Evolutionary conservation across 768 basidiomycete genomes (phyloP), one percentile per base, ranked within the genome.

Genomic region (Galerina sulciceps): DNA sequence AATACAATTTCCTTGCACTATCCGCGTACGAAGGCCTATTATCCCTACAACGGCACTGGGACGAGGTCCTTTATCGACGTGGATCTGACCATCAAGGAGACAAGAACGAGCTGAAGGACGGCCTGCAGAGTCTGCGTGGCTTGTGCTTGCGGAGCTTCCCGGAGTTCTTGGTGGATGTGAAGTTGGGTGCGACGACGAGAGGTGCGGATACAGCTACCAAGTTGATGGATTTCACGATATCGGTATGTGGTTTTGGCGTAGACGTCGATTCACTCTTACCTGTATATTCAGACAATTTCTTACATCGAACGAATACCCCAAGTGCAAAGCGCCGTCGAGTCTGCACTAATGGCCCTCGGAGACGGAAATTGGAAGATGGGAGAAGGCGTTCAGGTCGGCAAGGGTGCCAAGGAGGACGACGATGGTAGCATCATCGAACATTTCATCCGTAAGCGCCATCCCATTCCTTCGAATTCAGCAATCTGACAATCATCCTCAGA

Each of bases 281-380:
- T 14, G 52, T 60, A 11, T 45, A n/a, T 56, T 22, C 62, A 91
- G 89, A 87, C 88, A 0, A 80, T 89, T 15, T 77, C 81, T 41
- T 94, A 91, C 67, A 69, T 94, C 60, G 83, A 89, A 55, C 79
- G 82, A 52, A 74, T 94, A 2, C 89, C 90, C 0, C 83, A 87
- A 49, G 89, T 93, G 3, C 81, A 85, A 54, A 79, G 76, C 15
- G 90, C 89, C 1, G 90, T 87, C 10, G 82, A 82, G 1, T 77
- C 89, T 1, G 86, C 87, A 0, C 75, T 94, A 37, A 69, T 85
- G 40, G 83, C 86, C 2, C 81, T 94, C 0, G 93, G 93, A 0
- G 92, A 94, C 59, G 93, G 93, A 10, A 94, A 94, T 63, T 94
- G 93, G 93, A 91, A 85, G 73, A 94, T 94, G 92, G 93, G 93